These are phyloP conservation scores for Suhomyces pyralidae DNA, from an alignment of 805 yeast species.

Conservation along the genomic window DNA sequence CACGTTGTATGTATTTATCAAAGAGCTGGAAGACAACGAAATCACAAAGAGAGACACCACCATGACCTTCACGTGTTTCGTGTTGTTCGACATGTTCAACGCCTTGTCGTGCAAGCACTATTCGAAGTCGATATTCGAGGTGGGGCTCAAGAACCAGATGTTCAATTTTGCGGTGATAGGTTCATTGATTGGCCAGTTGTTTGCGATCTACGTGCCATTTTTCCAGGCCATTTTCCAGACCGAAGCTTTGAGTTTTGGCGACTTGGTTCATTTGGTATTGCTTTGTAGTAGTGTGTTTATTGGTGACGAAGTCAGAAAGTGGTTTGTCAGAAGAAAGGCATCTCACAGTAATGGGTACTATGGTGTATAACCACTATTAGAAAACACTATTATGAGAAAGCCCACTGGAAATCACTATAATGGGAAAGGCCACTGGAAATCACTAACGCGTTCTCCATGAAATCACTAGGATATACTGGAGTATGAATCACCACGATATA, in stretches of 20 bases:
- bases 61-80: conserved; percentile 98
- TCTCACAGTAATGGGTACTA: conserved; percentile 13
- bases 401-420: no score
- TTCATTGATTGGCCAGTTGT: conserved; percentile 83
- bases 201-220: conserved; percentile 91
- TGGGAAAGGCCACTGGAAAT: no score
- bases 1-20: conserved; percentile 79
- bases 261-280: conserved; percentile 57
- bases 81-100: conserved; percentile 93
- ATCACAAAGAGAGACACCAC: conserved; percentile 96
- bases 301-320: conserved; percentile 81
- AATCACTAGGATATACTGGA: no score
- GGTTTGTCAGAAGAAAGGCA: conserved; percentile 22
- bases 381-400: no score
- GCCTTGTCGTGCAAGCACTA: conserved; percentile 92
- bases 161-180: conserved; percentile 90
- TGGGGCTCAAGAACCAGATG: conserved; percentile 84
- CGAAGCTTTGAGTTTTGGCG: conserved; percentile 75
- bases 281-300: conserved; percentile 80
- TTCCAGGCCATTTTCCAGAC: conserved; percentile 93
- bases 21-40: conserved; percentile 79
- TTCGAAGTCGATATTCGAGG: conserved; percentile 74
- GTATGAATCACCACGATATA: no score
- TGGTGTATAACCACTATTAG: conserved; percentile 18
- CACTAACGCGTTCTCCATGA: no score